These are phyloP conservation scores for Puccinia hordei DNA, from an alignment of 1,284 basidiomycete genomes.

Conservation along the genomic window DNA sequence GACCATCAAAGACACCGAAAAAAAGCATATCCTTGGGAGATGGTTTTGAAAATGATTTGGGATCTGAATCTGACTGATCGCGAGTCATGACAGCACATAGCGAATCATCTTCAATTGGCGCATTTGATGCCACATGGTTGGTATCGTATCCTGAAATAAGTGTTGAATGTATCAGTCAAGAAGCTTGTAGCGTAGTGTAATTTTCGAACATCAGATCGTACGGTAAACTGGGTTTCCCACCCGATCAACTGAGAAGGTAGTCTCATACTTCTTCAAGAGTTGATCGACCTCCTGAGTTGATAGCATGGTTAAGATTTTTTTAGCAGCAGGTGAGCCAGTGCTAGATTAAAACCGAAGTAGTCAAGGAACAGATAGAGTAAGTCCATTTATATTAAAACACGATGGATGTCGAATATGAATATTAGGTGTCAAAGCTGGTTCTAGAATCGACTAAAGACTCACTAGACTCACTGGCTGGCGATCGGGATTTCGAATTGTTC, in stretches of 20 bases:
- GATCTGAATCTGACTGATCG: constrained; percentile 49
- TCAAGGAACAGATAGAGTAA: background rate
- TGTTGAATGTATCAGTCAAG: background rate
- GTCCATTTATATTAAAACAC: background rate
- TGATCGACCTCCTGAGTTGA: constrained; percentile 20
- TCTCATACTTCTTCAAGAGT: constrained; percentile 39
- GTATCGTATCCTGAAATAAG: constrained; percentile 65
- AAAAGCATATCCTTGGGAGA: constrained; percentile 50
- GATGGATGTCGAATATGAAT: background rate
- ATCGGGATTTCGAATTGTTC: constrained; percentile 47
- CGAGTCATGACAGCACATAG: constrained; percentile 72
- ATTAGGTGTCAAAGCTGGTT: background rate
- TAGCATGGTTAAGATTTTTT: constrained; percentile 45
- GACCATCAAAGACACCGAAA: constrained; percentile 69
- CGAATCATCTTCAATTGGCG: constrained; percentile 85
- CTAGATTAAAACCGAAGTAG: background rate
- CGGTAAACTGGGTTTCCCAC: constrained; percentile 35
- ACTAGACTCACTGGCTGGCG: constrained; percentile 43
- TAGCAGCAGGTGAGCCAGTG: constrained; percentile 39
- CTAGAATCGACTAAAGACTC: constrained; percentile 14
- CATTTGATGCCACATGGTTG: constrained; percentile 77
- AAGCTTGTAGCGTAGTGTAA: background rate
- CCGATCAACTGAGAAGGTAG: constrained; percentile 37
- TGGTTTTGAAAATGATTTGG: constrained; percentile 25
- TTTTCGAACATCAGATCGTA: constrained; percentile 8